A percentile compares a stretch with the other conserved stretches of the same genome.
These are phyloP conservation scores for Coemansia sp. DNA, from an alignment of 192 early-diverging fungal species.

Conservation along the genomic window DNA sequence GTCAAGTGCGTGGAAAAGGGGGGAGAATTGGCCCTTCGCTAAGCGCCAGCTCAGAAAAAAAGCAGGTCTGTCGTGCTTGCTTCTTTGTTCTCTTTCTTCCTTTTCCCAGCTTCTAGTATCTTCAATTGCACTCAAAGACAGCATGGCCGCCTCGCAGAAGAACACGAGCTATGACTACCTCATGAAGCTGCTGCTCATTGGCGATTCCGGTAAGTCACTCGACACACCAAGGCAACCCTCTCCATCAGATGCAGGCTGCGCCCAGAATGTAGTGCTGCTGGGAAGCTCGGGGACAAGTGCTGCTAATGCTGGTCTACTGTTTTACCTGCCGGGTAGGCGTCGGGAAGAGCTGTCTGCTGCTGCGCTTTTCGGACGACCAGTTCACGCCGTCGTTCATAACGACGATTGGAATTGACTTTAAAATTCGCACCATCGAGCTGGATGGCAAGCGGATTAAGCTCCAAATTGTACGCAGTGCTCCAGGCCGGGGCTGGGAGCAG, in stretches of 20 bases:
- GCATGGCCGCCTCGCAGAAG: slow-evolving; percentile 57
- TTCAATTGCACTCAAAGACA: background rate
- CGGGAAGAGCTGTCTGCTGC: slow-evolving; percentile 92
- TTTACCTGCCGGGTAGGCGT: slow-evolving; percentile 22
- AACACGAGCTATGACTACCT: slow-evolving; percentile 98
- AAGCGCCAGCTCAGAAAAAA: too few relatives aligned
- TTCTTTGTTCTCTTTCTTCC: too few relatives aligned
- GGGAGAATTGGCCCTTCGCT: too few relatives aligned
- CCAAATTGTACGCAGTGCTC: slow-evolving; percentile 70
- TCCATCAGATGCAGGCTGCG: too few relatives aligned
- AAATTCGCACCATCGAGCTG: slow-evolving; percentile 97
- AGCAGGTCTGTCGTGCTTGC: too few relatives aligned
- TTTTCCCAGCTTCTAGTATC: background rate
- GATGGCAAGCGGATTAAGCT: slow-evolving; percentile 99
- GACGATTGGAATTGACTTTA: slow-evolving; percentile 99
- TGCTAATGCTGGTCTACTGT: background rate
- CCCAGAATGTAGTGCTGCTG: background rate
- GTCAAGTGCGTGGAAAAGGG: too few relatives aligned
- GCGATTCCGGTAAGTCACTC: slow-evolving; percentile 92
- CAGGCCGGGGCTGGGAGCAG: too few relatives aligned
- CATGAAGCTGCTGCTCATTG: slow-evolving; percentile 97
- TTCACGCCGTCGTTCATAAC: slow-evolving; percentile 99
- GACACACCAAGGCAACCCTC: too few relatives aligned
- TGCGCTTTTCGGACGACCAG: slow-evolving; percentile 98
- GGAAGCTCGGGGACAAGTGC: background rate